Evolutionary conservation across 75 land plant genomes (phyloP).

Genomic region (Cryptomeria japonica): DNA sequence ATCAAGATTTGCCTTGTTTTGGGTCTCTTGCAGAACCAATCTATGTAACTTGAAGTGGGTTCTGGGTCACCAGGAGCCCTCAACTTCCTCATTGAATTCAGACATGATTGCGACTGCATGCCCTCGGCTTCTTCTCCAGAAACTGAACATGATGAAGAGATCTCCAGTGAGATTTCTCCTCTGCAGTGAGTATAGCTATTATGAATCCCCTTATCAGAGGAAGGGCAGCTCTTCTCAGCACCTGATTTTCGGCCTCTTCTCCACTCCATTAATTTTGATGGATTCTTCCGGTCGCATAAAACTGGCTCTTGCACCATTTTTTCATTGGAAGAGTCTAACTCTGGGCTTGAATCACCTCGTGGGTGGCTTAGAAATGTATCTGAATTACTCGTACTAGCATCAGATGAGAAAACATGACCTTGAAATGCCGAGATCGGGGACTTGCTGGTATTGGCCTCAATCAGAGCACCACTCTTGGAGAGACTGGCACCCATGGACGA

Average conservation of each 20-base stretch:
- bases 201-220: background rate
- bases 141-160: background rate
- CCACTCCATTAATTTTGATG: background rate
- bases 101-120: background rate
- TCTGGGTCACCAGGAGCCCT: background rate
- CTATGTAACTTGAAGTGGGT: background rate
- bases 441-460: background rate
- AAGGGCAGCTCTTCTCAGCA: background rate
- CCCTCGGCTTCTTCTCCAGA: background rate
- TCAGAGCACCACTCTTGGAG: background rate
- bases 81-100: background rate
- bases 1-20: background rate
- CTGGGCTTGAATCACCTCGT: background rate
- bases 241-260: background rate
- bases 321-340: background rate
- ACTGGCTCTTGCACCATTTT: background rate
- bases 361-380: background rate
- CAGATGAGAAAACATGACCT: background rate
- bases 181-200: background rate
- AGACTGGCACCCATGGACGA: background rate
- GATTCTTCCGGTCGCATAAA: background rate
- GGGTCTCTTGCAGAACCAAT: background rate
- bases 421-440: constrained; percentile 4
- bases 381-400: background rate
- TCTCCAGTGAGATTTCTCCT: background rate